A percentile compares a stretch with the other conserved stretches of the same genome.
Conservation (phyloP, 495 filamentous ascomycete species). For the Choiromyces venosus region DNA sequence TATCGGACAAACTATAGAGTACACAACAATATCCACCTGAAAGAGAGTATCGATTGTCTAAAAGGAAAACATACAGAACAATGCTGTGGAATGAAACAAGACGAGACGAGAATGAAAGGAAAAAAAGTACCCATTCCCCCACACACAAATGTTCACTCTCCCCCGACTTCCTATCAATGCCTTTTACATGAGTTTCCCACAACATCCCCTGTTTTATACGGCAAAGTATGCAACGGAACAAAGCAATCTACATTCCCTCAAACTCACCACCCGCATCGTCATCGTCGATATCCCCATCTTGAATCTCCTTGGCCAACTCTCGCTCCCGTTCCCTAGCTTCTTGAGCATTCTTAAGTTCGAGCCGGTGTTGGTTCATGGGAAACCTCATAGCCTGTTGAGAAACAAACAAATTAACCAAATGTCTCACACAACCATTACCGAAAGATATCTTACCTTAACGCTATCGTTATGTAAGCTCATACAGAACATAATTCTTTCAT, state of each 20-base stretch:
- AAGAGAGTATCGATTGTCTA: conserved; percentile 3
- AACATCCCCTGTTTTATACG: not conserved
- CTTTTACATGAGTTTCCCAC: not conserved
- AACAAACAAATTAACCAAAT: conserved; percentile 8
- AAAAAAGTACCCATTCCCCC: not conserved
- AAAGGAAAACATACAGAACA: not conserved
- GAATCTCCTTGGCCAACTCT: conserved; percentile 97
- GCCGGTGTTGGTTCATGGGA: conserved; percentile 97
- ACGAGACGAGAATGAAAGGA: not conserved
- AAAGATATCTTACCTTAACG: conserved; percentile 69
- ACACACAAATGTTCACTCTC: not conserved
- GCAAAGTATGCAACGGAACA: not conserved
- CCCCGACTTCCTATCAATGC: not conserved
- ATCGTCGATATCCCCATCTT: conserved; percentile 94
- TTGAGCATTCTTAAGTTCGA: conserved; percentile 95
- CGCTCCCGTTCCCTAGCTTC: conserved; percentile 93
- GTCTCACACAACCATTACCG: not conserved
- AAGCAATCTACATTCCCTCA: conserved; percentile 74
- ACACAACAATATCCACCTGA: not conserved
- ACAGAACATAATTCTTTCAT: conserved; percentile 88
- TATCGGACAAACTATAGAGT: not conserved
- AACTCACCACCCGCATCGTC: conserved; percentile 96
- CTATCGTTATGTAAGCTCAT: conserved; percentile 91
- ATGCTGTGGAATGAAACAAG: not conserved
- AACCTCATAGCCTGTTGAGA: conserved; percentile 82